Evolutionary conservation across 148 eudicot genomes (phyloP).

Genomic region (Heliosperma pusillum): DNA sequence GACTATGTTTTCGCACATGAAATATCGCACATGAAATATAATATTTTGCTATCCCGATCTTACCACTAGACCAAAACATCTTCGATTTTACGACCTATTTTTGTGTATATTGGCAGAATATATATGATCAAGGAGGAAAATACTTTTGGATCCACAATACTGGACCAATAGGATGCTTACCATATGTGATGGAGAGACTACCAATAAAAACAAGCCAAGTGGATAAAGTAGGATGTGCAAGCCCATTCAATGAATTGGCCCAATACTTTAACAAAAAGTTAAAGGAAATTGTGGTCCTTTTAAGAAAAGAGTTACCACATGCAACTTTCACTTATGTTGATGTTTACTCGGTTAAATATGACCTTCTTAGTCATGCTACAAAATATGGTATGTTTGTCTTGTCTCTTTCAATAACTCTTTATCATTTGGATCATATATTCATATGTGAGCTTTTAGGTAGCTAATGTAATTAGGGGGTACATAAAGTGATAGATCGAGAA

Average conservation of each 20-base stretch:
- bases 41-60: too few species aligned
- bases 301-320: slow-evolving; percentile 47
- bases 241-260: slow-evolving; percentile 63
- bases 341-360: slow-evolving; percentile 62
- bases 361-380: slow-evolving; percentile 53
- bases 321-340: slow-evolving; percentile 81
- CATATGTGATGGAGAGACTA: slow-evolving; percentile 61
- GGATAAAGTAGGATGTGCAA: slow-evolving; percentile 59
- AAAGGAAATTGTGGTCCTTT: slow-evolving; percentile 47
- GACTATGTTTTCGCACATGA: too few species aligned
- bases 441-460: neutral
- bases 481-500: too few species aligned
- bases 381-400: slow-evolving; percentile 39
- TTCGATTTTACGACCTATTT: neutral
- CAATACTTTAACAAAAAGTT: slow-evolving; percentile 54
- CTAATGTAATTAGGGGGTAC: too few species aligned
- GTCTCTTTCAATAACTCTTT: neutral
- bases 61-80: too few species aligned
- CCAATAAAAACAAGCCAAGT: slow-evolving; percentile 48
- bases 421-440: neutral
- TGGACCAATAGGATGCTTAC: slow-evolving; percentile 83
- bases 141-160: slow-evolving; percentile 96
- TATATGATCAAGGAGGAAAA: slow-evolving; percentile 68
- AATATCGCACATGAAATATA: too few species aligned
- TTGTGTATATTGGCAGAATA: slow-evolving; percentile 22